Evolutionary conservation across 73 alveolate genomes (phyloP).

Genomic region (Stentor coeruleus): DNA sequence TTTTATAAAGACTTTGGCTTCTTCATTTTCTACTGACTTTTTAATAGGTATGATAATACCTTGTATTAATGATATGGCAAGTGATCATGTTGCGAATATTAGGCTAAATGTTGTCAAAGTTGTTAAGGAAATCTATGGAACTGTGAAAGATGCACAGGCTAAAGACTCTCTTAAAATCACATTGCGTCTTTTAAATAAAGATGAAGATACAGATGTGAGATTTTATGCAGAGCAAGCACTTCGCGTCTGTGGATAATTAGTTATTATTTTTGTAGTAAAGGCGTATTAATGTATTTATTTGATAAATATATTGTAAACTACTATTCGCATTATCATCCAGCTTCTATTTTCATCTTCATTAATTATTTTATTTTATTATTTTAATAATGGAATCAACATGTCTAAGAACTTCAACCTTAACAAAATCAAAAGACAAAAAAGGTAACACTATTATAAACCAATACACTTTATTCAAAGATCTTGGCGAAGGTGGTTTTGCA

Average conservation of each 20-base stretch:
- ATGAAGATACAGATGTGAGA: slow-evolving; percentile 48
- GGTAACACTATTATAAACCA: slow-evolving; percentile 51
- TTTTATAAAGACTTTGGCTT: slow-evolving; percentile 30
- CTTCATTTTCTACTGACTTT: slow-evolving; percentile 31
- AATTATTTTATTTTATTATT: no score
- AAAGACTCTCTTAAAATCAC: slow-evolving; percentile 33
- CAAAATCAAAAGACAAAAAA: slow-evolving; percentile 21
- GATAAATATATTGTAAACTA: neutral
- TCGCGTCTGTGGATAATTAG: neutral
- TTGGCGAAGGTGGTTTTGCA: slow-evolving; percentile 85
- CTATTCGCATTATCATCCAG: no score
- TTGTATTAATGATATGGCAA: slow-evolving; percentile 49
- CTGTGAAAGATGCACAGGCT: slow-evolving; percentile 32
- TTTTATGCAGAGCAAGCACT: slow-evolving; percentile 43
- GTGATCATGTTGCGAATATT: slow-evolving; percentile 70
- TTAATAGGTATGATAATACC: slow-evolving; percentile 44
- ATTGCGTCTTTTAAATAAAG: slow-evolving; percentile 36
- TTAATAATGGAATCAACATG: no score
- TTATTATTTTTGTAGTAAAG: neutral
- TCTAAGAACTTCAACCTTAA: neutral
- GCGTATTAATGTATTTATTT: neutral
- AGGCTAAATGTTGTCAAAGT: slow-evolving; percentile 65
- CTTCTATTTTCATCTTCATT: no score
- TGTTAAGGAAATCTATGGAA: slow-evolving; percentile 28
- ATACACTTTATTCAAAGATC: slow-evolving; percentile 45